phyloP scores from a whole-genome alignment of 495 filamentous ascomycete genomes.

The Hypomontagnella submonticulosa region DNA sequence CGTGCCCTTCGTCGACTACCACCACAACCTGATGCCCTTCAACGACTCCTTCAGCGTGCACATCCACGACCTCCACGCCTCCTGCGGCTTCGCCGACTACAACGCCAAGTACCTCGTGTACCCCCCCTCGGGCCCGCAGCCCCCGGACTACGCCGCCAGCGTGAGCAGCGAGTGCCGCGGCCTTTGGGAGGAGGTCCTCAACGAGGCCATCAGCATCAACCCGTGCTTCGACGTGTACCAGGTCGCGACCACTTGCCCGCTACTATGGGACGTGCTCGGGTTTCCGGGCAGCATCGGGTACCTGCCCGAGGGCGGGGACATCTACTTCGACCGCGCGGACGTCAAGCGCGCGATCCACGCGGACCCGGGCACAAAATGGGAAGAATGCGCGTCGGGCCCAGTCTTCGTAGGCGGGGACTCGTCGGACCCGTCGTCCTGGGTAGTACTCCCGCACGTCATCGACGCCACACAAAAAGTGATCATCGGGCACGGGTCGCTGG shows the following conservation, averaged over 20 bases:
- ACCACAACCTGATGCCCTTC: slow-evolving; percentile 69
- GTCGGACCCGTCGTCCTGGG: slow-evolving; percentile 64
- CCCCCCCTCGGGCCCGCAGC: slow-evolving; percentile 73
- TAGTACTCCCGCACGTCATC: slow-evolving; percentile 75
- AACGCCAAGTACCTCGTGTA: slow-evolving; percentile 72
- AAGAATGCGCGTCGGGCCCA: slow-evolving; percentile 63
- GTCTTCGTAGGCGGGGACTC: slow-evolving; percentile 70
- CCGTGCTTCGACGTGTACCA: slow-evolving; percentile 87
- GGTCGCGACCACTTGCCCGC: slow-evolving; percentile 78
- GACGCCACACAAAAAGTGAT: slow-evolving; percentile 76
- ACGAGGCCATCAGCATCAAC: slow-evolving; percentile 69
- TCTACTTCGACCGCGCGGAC: slow-evolving; percentile 84
- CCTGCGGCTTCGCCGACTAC: slow-evolving; percentile 77
- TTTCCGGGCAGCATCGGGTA: slow-evolving; percentile 69
- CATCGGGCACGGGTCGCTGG: slow-evolving; percentile 74
- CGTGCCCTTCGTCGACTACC: slow-evolving; percentile 74
- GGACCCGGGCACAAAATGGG: slow-evolving; percentile 67
- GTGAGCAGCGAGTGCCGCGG: slow-evolving; percentile 57
- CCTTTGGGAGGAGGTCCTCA: slow-evolving; percentile 62
- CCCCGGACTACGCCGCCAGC: slow-evolving; percentile 50
- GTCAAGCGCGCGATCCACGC: slow-evolving; percentile 80
- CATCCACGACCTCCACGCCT: slow-evolving; percentile 66
- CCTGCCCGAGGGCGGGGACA: slow-evolving; percentile 61
- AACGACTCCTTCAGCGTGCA: slow-evolving; percentile 73
- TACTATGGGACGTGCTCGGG: slow-evolving; percentile 78